Evolutionary conservation across 1,284 basidiomycete genomes (phyloP).

Genomic region (Rhizoctonia solani): DNA sequence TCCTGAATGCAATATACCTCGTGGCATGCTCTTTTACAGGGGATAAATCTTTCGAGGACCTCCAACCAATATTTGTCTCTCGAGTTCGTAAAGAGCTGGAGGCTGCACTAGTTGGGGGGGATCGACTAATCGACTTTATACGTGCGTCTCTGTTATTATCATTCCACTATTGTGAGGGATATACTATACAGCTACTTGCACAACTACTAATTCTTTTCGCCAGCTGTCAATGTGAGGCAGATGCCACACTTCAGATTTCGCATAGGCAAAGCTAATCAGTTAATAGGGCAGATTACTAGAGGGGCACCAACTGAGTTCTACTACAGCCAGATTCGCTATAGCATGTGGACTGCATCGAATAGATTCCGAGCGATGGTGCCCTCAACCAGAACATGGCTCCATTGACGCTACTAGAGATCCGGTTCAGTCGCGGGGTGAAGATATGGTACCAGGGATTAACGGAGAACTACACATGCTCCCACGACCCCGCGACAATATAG

Average conservation of each 20-base stretch:
- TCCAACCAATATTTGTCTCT: constrained; percentile 34
- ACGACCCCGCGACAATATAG: constrained; percentile 1
- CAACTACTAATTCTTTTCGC: neutral
- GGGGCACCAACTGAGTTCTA: constrained; percentile 34
- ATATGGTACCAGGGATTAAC: neutral
- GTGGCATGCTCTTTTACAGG: constrained; percentile 36
- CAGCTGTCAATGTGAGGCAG: neutral
- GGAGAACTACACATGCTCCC: constrained; percentile 9
- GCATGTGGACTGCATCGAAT: constrained; percentile 39
- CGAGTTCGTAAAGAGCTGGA: constrained; percentile 32
- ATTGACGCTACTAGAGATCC: neutral
- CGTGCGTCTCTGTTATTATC: constrained; percentile 36
- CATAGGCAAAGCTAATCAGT: neutral
- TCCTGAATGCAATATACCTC: constrained; percentile 38
- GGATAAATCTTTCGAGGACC: constrained; percentile 32
- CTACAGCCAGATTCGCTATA: constrained; percentile 37
- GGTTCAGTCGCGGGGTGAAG: neutral
- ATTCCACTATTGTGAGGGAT: constrained; percentile 38
- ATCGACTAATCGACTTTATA: constrained; percentile 37
- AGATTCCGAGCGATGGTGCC: constrained; percentile 27
- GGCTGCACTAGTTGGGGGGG: constrained; percentile 16
- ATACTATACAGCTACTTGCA: neutral
- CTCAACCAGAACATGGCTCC: constrained; percentile 14
- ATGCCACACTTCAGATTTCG: neutral
- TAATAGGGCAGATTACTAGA: constrained; percentile 34